Percentiles rank a stretch among this genome's conserved stretches.
Evolutionary conservation across 805 yeast genomes (phyloP).

Genomic region (Metschnikowia gruessii): DNA sequence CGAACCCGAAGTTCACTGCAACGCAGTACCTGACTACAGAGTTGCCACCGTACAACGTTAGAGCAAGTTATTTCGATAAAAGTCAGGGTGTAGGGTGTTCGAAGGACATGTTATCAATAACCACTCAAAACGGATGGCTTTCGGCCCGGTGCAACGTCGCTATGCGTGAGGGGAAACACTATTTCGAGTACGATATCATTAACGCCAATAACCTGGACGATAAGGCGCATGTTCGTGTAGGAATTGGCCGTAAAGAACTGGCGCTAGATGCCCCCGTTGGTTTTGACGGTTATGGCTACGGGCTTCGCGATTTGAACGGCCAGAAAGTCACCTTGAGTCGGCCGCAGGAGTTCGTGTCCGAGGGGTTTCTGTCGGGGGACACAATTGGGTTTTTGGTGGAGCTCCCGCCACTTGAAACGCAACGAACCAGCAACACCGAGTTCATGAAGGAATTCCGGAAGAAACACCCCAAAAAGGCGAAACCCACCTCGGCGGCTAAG

Average conservation of each 20-base stretch:
- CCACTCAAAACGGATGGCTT: conserved; percentile 75
- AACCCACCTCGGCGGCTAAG: conserved; percentile 14
- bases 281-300: conserved; percentile 91
- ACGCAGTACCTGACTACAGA: conserved; percentile 71
- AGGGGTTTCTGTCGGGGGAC: conserved; percentile 71
- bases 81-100: conserved; percentile 50
- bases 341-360: conserved; percentile 52
- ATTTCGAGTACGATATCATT: conserved; percentile 69
- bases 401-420: conserved; percentile 55
- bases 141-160: conserved; percentile 72
- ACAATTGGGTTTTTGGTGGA: conserved; percentile 73
- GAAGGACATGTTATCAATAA: conserved; percentile 38
- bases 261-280: conserved; percentile 94
- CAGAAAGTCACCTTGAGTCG: conserved; percentile 74
- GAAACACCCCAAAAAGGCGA: conserved; percentile 15
- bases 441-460: conserved; percentile 17
- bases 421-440: conserved; percentile 38
- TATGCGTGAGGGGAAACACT: conserved; percentile 74
- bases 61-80: conserved; percentile 67
- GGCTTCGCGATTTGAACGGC: conserved; percentile 75
- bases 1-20: conserved; percentile 57
- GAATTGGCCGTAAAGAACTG: conserved; percentile 82
- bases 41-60: conserved; percentile 57
- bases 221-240: conserved; percentile 70
- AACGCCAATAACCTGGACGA: conserved; percentile 46